A percentile compares a stretch with the other conserved stretches of the same genome.
phyloP scores from a whole-genome alignment of 257 asterid species.

The Forsythia viridissima region DNA sequence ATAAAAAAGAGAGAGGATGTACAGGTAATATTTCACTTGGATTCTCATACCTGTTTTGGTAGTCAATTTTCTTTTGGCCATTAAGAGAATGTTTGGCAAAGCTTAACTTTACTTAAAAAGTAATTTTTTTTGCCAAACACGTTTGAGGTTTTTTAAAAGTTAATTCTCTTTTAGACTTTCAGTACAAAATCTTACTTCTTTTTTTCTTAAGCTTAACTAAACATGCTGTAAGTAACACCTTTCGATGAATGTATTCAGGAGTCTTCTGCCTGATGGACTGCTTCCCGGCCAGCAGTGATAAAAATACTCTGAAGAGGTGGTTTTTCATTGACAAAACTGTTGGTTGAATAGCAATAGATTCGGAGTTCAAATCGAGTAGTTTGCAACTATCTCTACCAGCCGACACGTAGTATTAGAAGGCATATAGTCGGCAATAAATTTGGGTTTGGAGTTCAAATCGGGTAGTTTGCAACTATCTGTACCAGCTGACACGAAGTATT shows the following conservation, averaged over 20 bases:
- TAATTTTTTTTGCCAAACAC: background rate
- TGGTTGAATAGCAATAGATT: slow-evolving; percentile 41
- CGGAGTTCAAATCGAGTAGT: slow-evolving; percentile 17
- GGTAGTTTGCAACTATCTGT: slow-evolving; percentile 28
- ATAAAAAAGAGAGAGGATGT: slow-evolving; percentile 31
- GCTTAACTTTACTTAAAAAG: background rate
- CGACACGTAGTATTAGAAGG: too few species aligned
- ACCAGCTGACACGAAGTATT: slow-evolving; percentile 19
- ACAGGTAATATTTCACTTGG: slow-evolving; percentile 32
- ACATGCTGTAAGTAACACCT: slow-evolving; percentile 1
- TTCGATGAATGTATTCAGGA: slow-evolving; percentile 19
- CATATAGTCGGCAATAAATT: too few species aligned
- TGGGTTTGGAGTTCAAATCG: slow-evolving; percentile 15
- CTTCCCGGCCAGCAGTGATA: slow-evolving; percentile 45
- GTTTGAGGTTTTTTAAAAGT: background rate
- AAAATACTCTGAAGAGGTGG: slow-evolving; percentile 44
- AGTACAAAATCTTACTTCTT: background rate
- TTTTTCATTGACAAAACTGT: slow-evolving; percentile 51
- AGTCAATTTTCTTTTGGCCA: background rate
- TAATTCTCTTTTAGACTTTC: background rate
- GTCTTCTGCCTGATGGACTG: slow-evolving; percentile 46
- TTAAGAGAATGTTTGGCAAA: background rate
- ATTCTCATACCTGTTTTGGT: background rate
- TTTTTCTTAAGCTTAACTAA: slow-evolving; percentile 16
- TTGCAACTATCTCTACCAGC: too few species aligned